Evolutionary conservation across 352 stramenopile species (phyloP).

Genomic region (Phytophthora capsici): DNA sequence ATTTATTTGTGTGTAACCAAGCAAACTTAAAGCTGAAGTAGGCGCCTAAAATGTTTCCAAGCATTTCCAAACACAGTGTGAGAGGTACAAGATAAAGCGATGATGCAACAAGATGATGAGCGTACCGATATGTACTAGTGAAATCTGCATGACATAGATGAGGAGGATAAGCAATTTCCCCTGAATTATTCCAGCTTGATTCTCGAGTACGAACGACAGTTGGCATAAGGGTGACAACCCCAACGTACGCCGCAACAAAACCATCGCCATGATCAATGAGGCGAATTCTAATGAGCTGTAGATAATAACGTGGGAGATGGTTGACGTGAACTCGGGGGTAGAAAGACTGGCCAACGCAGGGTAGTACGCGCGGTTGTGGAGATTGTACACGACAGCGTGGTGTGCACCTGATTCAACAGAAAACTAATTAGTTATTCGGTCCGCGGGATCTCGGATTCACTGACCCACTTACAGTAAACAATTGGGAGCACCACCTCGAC

Average conservation of each 20-base stretch:
- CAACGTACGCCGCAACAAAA: constrained; percentile 21
- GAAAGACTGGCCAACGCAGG: constrained; percentile 11
- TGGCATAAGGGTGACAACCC: constrained; percentile 24
- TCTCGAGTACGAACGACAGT: constrained; percentile 41
- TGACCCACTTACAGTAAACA: constrained; percentile 34
- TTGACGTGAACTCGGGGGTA: background rate
- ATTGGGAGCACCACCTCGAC: constrained; percentile 45
- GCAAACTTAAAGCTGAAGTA: constrained; percentile 35
- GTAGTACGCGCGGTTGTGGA: constrained; percentile 39
- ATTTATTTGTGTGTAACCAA: constrained; percentile 8
- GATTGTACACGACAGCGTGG: constrained; percentile 15
- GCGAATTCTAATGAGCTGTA: constrained; percentile 27
- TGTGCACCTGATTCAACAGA: constrained; percentile 14
- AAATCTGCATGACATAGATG: constrained; percentile 41
- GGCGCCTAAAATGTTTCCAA: too few relatives aligned
- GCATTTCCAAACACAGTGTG: too few relatives aligned
- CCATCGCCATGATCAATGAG: constrained; percentile 10
- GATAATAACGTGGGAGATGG: constrained; percentile 8
- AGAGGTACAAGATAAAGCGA: background rate
- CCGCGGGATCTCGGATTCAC: too few relatives aligned
- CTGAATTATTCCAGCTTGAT: constrained; percentile 28
- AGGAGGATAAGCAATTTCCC: constrained; percentile 32
- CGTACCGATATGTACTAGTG: constrained; percentile 35
- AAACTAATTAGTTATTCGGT: background rate
- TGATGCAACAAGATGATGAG: background rate